Evolutionary conservation across 768 basidiomycete species (phyloP).

Genomic region (Ramaria rubella): DNA sequence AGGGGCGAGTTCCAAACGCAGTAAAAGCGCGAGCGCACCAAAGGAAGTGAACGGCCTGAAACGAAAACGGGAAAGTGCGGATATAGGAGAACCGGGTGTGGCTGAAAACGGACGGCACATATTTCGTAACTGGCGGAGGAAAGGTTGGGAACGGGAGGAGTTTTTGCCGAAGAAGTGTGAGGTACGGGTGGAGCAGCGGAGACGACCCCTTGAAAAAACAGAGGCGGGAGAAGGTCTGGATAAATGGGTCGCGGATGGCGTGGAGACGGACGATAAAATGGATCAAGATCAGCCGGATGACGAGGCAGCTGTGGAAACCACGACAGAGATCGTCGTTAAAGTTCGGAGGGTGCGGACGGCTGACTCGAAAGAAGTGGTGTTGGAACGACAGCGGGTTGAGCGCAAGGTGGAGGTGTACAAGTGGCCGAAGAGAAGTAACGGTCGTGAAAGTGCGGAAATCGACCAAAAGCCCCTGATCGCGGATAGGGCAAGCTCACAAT

Average conservation of each 20-base stretch:
- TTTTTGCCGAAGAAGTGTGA: conserved; percentile 39
- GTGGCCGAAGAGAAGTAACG: conserved; percentile 32
- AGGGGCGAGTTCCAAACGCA: background rate
- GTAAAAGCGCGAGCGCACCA: background rate
- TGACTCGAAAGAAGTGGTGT: conserved; percentile 33
- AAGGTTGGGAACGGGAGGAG: conserved; percentile 52
- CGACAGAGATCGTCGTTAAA: conserved; percentile 47
- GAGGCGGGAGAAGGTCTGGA: conserved; percentile 36
- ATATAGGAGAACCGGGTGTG: conserved; percentile 13
- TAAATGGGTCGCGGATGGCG: conserved; percentile 35
- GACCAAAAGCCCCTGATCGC: background rate
- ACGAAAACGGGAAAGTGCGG: conserved; percentile 11
- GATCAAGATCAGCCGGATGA: conserved; percentile 16
- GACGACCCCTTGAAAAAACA: conserved; percentile 27
- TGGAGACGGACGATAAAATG: conserved; percentile 18
- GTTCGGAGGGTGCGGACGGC: conserved; percentile 40
- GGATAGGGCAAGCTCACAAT: background rate
- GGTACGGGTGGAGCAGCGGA: conserved; percentile 31
- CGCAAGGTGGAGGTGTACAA: conserved; percentile 62
- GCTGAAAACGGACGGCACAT: conserved; percentile 18
- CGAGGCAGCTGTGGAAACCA: conserved; percentile 37
- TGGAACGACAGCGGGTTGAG: conserved; percentile 65
- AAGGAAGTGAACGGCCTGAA: conserved; percentile 1
- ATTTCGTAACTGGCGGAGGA: conserved; percentile 67
- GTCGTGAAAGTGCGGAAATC: background rate